Base-by-base conservation (phyloP, 768 basidiomycete species). In the Lactarius quietus region DNA sequence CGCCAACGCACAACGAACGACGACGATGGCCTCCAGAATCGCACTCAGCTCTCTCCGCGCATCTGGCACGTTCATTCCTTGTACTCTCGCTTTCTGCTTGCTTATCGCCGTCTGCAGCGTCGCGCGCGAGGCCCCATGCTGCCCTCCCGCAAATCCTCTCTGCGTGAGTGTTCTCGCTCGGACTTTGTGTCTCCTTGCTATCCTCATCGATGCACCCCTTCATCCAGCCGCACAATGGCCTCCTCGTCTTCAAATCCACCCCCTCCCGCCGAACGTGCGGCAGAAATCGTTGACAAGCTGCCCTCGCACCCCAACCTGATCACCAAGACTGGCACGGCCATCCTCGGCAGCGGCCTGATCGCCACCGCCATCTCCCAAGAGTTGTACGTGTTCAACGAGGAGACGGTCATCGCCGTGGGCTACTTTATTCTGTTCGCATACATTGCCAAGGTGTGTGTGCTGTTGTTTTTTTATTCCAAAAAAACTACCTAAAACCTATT, bases 361-460 rank as follows among this genome's bases (percentile, higher is more conserved):
- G 96, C 95, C 18, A 85, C 93, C 7, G 95, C 95, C 74, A 95
- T 98, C 78, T 96, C 94, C 17, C 91, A 94, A 75, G 95, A 99
- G 79, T 86, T 98, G 58, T 98, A 98, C 74, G 96, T 99, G 66
- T 86, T 96, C 73, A 97, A 97, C 76, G 95, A 98, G 77, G 97
- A 98, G 82, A 87, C 92, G 28, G 88, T 98, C 69, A 83, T 98
- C 54, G 86, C 92, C 39, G 82, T 88, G 43, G 95, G 92, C 28
- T 92, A 90, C 70, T 79, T 90, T 69, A 87, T 95, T 66, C 86
- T 97, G 72, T 84, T 93, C 70, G 83, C 86, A 54, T 90, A 88
- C 75, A 82, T 96, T 71, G 93, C 84, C 72, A 89, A 88, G 84
- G 91, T 89, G 75, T 64, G 83, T 77, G 31, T 57, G 28, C 51